phyloP scores from a whole-genome alignment of 1,284 basidiomycete species.

The Malassezia sympodialis region DNA sequence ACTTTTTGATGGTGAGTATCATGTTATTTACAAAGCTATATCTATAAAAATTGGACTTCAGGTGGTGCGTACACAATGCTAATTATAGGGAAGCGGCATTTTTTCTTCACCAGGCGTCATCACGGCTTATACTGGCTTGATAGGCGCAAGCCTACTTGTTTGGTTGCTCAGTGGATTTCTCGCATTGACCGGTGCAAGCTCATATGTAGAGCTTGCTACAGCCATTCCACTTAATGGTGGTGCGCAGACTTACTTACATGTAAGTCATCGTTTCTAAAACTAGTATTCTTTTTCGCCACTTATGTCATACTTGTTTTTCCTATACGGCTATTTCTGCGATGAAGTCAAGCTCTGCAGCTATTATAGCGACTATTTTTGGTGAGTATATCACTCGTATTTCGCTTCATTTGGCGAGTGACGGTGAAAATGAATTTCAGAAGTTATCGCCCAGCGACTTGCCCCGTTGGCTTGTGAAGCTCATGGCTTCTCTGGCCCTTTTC shows the following conservation, averaged over 20 bases:
- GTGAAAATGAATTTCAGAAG: constrained; percentile 59
- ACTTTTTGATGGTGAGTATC: background rate
- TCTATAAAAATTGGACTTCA: constrained; percentile 43
- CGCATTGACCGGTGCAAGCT: constrained; percentile 54
- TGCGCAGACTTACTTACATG: constrained; percentile 59
- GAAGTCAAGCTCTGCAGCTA: constrained; percentile 56
- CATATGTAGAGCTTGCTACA: constrained; percentile 57
- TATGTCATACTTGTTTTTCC: constrained; percentile 53
- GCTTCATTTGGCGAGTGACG: constrained; percentile 48
- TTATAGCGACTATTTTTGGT: constrained; percentile 52
- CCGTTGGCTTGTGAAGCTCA: constrained; percentile 84
- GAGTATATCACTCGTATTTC: constrained; percentile 69
- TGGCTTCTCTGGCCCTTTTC: constrained; percentile 64
- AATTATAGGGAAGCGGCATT: constrained; percentile 32
- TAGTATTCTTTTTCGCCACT: constrained; percentile 62
- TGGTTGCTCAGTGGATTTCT: constrained; percentile 39
- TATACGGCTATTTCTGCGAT: constrained; percentile 49
- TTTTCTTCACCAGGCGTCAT: constrained; percentile 46
- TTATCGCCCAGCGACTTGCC: constrained; percentile 63
- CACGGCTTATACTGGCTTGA: constrained; percentile 38
- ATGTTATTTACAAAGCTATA: constrained; percentile 8
- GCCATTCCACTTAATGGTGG: constrained; percentile 54
- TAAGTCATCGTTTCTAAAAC: constrained; percentile 1
- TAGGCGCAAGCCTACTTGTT: constrained; percentile 38
- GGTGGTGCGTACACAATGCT: constrained; percentile 19